These are phyloP conservation scores for Cavenderia fasciculata DNA, from an alignment of 78 protist genomes.

Conservation along the genomic window DNA sequence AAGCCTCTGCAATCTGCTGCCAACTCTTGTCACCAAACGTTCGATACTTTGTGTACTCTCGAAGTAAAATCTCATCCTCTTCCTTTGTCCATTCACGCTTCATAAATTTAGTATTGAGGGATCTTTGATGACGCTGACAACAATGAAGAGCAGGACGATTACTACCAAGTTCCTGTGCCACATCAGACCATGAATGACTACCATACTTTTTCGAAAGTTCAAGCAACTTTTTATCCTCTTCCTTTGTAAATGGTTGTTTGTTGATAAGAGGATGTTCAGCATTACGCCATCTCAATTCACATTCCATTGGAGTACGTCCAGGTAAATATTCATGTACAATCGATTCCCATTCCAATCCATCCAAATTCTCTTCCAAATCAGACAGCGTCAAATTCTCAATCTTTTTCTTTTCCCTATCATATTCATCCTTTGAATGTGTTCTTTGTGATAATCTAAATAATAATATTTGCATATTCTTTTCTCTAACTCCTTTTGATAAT, in stretches of 20 bases:
- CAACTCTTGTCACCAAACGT: constrained; percentile 44
- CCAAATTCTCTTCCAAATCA: constrained; percentile 27
- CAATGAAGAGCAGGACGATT: constrained; percentile 42
- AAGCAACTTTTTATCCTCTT: constrained; percentile 57
- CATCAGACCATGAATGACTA: constrained; percentile 49
- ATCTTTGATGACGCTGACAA: constrained; percentile 55
- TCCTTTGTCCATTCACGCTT: constrained; percentile 65
- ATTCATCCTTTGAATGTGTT: neutral
- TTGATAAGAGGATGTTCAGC: constrained; percentile 59
- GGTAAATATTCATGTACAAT: constrained; percentile 8
- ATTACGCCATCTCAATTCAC: constrained; percentile 63
- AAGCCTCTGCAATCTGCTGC: constrained; percentile 27
- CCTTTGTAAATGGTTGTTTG: constrained; percentile 58
- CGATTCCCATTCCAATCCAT: constrained; percentile 16
- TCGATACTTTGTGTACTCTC: neutral
- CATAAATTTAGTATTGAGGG: constrained; percentile 36
- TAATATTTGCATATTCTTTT: constrained; percentile 37
- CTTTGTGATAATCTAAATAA: constrained; percentile 9
- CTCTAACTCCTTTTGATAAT: constrained; percentile 35
- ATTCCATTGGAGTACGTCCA: constrained; percentile 30
- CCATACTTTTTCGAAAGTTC: constrained; percentile 31
- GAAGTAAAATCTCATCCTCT: constrained; percentile 43
- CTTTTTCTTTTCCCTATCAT: neutral
- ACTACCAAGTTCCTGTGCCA: constrained; percentile 12
- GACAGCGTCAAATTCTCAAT: neutral